Conservation (phyloP, 225 moss, liverwort and hornwort species). For the Pseudisothecium myosuroides region DNA sequence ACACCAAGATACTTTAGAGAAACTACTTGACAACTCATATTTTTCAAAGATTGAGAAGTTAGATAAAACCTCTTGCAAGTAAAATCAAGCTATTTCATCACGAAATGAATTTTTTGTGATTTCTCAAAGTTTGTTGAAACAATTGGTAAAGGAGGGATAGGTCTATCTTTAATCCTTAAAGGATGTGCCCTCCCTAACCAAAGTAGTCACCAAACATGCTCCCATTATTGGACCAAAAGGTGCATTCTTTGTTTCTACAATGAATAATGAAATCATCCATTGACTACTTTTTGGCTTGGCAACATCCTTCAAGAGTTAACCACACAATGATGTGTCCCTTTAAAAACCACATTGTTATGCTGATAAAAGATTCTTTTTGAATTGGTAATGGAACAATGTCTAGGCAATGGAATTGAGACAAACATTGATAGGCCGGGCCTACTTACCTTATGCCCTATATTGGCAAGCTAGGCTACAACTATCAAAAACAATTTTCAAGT, state of each 20-base stretch:
- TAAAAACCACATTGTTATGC: background rate
- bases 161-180: background rate
- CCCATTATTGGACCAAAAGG: background rate
- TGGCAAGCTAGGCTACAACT: too few species aligned
- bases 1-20: background rate
- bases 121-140: background rate
- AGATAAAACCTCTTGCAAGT: too few species aligned
- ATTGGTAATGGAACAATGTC: fast-evolving
- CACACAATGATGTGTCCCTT: background rate
- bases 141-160: too few species aligned
- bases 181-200: fast-evolving
- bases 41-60: background rate
- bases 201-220: background rate
- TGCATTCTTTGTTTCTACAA: background rate
- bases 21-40: background rate
- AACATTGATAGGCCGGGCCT: too few species aligned
- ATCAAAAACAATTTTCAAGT: background rate
- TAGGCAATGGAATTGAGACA: background rate
- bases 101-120: background rate
- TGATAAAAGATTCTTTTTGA: background rate
- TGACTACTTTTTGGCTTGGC: fast-evolving
- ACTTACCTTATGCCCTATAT: background rate
- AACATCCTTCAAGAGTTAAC: background rate
- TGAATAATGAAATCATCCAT: background rate
- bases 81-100: background rate